phyloP scores from a whole-genome alignment of 352 stramenopile genomes.

The Phytophthora citrophthora region DNA sequence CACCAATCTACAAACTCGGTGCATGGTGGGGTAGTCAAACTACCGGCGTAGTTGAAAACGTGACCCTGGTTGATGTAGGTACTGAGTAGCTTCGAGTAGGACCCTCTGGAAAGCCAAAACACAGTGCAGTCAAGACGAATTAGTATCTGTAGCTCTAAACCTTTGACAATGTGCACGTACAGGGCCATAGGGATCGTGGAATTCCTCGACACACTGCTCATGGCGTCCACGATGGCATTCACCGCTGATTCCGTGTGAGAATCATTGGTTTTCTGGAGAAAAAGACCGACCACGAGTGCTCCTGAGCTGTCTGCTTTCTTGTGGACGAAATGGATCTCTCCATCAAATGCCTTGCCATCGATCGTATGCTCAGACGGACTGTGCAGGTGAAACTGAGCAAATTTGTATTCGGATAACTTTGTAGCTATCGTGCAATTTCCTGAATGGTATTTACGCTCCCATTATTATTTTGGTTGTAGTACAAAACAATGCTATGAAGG shows the following conservation, averaged over 20 bases:
- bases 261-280: constrained; percentile 21
- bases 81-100: constrained; percentile 20
- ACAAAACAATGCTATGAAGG: background rate
- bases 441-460: background rate
- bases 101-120: background rate
- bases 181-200: background rate
- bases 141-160: too few relatives aligned
- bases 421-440: constrained; percentile 42
- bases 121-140: too few relatives aligned
- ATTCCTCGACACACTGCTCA: background rate
- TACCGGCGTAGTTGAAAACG: constrained; percentile 45
- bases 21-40: constrained; percentile 39
- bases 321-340: constrained; percentile 48
- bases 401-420: constrained; percentile 24
- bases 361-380: constrained; percentile 44
- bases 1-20: constrained; percentile 42
- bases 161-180: background rate
- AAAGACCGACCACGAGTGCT: constrained; percentile 39
- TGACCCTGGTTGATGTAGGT: constrained; percentile 37
- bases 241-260: background rate
- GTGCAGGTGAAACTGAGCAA: constrained; percentile 44
- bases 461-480: background rate
- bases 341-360: constrained; percentile 36
- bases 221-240: background rate
- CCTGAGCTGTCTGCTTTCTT: constrained; percentile 28